A percentile compares a stretch with the other conserved stretches of the same genome.
phyloP scores from a whole-genome alignment of 2,329 filamentous ascomycete genomes.

The Parastagonospora nodorum region DNA sequence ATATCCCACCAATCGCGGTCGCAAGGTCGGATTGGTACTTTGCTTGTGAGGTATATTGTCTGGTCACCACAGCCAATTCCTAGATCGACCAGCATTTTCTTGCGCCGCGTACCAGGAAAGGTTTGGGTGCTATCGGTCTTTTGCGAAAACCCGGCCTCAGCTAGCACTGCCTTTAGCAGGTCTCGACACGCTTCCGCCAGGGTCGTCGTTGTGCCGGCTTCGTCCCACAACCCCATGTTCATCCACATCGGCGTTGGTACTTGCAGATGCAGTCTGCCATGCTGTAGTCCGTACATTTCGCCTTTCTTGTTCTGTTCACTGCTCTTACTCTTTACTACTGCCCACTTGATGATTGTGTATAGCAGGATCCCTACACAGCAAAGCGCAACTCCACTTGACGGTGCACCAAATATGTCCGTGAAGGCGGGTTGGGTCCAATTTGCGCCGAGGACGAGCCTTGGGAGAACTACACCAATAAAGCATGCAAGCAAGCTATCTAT shows the following conservation, averaged over 20 bases:
- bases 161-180: constrained; percentile 56
- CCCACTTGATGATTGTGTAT: no score
- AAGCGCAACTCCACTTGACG: no score
- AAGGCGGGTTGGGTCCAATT: no score
- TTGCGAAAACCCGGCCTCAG: constrained; percentile 47
- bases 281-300: constrained; percentile 57
- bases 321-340: no score
- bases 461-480: no score
- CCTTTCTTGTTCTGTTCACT: neutral
- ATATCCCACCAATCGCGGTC: constrained; percentile 25
- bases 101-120: neutral
- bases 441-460: no score
- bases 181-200: constrained; percentile 56
- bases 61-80: constrained; percentile 67
- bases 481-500: no score
- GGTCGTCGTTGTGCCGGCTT: constrained; percentile 2
- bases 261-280: constrained; percentile 61
- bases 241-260: constrained; percentile 63
- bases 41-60: constrained; percentile 51
- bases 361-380: no score
- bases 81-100: constrained; percentile 54
- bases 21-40: constrained; percentile 9
- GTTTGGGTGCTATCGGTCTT: constrained; percentile 2
- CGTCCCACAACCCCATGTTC: constrained; percentile 67
- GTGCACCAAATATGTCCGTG: no score